Conservation (phyloP, 2,329 filamentous ascomycete species). For the Didymella arachidicola region DNA sequence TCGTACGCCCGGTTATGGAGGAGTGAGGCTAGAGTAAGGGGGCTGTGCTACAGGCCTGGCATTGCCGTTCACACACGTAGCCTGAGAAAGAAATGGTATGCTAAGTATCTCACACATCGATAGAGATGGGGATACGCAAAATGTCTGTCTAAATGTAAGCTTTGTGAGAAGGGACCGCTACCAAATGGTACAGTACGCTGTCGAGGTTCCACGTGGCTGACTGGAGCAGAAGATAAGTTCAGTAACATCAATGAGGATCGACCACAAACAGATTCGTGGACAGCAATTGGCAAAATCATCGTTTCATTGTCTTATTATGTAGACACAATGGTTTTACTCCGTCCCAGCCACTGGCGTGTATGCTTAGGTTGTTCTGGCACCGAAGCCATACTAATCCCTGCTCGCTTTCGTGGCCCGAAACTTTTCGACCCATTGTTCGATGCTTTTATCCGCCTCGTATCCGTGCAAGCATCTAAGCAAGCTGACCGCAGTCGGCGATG, state of each 20-base stretch:
- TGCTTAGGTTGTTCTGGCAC: slow-evolving; percentile 15
- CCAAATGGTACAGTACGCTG: neutral
- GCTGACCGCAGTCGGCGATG: slow-evolving; percentile 38
- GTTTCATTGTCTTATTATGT: slow-evolving; percentile 24
- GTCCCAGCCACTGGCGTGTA: slow-evolving; percentile 13
- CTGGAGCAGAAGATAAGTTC: neutral
- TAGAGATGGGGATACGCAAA: neutral
- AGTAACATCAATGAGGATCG: neutral
- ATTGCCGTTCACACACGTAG: neutral
- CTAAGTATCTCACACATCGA: neutral
- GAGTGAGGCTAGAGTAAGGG: neutral
- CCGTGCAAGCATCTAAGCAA: slow-evolving; percentile 22
- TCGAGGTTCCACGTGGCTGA: neutral
- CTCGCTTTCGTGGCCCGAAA: slow-evolving; percentile 14
- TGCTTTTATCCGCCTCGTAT: slow-evolving; percentile 20
- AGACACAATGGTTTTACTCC: slow-evolving; percentile 21
- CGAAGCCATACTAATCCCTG: slow-evolving; percentile 20
- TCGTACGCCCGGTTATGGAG: too few relatives aligned
- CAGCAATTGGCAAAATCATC: slow-evolving; percentile 16
- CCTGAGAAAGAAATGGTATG: neutral
- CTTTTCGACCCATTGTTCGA: slow-evolving; percentile 19
- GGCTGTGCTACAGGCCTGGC: neutral
- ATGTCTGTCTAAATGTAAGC: neutral
- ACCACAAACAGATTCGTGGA: neutral
- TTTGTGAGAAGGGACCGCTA: too few relatives aligned